A percentile compares a stretch with the other conserved stretches of the same genome.
phyloP scores from a whole-genome alignment of 148 eudicot species.

The Vaccinium myrtillus region DNA sequence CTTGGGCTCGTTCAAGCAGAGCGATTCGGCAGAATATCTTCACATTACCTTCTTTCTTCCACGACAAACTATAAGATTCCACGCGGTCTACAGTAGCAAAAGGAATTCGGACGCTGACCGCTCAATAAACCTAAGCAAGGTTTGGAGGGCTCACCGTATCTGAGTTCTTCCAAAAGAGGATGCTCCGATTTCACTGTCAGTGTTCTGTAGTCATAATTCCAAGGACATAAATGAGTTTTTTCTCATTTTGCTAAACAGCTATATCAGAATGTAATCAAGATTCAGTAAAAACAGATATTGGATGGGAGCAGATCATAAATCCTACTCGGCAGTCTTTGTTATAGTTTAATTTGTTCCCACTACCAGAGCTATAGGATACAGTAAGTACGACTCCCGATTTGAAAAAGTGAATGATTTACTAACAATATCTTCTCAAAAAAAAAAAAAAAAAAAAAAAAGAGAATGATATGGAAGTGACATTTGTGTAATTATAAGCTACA shows the following conservation, averaged over 20 bases:
- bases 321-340: neutral
- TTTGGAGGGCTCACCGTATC: slow-evolving; percentile 51
- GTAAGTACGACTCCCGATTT: neutral
- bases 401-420: neutral
- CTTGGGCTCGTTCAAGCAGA: neutral
- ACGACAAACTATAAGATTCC: neutral
- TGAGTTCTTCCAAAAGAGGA: slow-evolving; percentile 75
- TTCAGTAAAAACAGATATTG: neutral
- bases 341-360: neutral
- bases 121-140: neutral
- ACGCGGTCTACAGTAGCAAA: neutral
- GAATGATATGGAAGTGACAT: neutral
- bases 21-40: neutral
- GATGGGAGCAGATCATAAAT: neutral
- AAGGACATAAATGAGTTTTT: neutral
- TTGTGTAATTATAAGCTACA: neutral
- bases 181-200: slow-evolving; percentile 72
- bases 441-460: too few species aligned
- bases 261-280: neutral
- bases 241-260: neutral
- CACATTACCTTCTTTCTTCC: neutral
- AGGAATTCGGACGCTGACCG: neutral
- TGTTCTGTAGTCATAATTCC: slow-evolving; percentile 52
- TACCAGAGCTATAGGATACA: neutral
- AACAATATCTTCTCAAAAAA: neutral